phyloP scores from a whole-genome alignment of 2,329 filamentous ascomycete species.

The Penicillium olsonii region DNA sequence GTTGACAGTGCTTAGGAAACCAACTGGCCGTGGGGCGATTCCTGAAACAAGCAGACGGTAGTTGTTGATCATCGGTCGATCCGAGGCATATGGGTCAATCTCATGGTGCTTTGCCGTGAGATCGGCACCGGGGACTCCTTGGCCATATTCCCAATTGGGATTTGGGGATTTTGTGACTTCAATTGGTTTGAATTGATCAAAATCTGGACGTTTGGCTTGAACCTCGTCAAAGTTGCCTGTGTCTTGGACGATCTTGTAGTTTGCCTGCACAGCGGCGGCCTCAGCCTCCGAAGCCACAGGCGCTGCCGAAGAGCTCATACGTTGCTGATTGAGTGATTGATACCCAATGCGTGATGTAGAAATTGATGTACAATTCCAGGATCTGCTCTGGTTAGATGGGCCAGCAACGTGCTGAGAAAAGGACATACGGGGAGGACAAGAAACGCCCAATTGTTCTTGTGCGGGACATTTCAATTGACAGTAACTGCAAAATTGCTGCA shows the following conservation, averaged over 20 bases:
- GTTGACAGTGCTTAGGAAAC: conserved; percentile 58
- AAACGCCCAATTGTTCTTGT: neutral
- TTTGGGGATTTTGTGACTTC: conserved; percentile 39
- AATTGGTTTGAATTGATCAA: conserved; percentile 28
- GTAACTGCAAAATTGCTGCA: no score
- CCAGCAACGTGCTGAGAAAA: neutral
- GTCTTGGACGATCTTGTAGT: conserved; percentile 24
- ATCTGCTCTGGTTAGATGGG: conserved; percentile 3
- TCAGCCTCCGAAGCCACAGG: conserved; percentile 3
- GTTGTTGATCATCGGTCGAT: conserved; percentile 68
- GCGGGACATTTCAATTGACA: neutral
- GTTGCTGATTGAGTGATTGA: neutral
- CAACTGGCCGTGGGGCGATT: conserved; percentile 77
- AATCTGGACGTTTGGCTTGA: conserved; percentile 38
- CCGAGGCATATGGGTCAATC: conserved; percentile 75
- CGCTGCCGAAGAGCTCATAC: conserved; percentile 10
- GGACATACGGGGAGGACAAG: conserved; percentile 6
- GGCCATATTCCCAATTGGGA: conserved; percentile 33
- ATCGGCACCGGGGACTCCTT: conserved; percentile 19
- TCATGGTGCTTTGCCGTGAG: conserved; percentile 47
- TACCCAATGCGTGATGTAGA: neutral
- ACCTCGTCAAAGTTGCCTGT: conserved; percentile 29
- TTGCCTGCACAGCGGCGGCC: conserved; percentile 7
- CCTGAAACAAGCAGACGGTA: conserved; percentile 86
- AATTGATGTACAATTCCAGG: neutral